Evolutionary conservation across 2,329 filamentous ascomycete species (phyloP), one percentile per base, ranked within the genome.

Genomic region (Tympanopsis confertula): DNA sequence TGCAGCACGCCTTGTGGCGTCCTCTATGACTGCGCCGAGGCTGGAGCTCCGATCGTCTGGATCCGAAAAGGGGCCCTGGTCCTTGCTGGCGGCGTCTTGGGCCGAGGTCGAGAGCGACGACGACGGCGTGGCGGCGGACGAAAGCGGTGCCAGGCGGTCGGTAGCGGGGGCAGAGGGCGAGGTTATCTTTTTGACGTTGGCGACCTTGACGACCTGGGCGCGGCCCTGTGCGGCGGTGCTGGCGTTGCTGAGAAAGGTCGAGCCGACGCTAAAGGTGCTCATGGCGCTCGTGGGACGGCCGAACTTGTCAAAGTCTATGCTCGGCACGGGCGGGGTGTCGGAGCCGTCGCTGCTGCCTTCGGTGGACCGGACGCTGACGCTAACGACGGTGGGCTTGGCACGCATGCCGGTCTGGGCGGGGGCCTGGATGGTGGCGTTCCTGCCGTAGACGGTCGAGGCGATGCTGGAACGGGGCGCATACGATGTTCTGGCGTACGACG

Each of bases 371-470:
- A 26, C 22, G 22, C 86, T 91, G 46, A 98, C 87, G 50, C 86
- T 94, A 54, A 98, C 87, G 53, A 96, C 81, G 24, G 86, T 88
- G 7, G 91, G 86, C 60, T 91, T 93, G 45, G 83, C 84, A 42
- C 87, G 78, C 54, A 89, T 83, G 41, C 86, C 83, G 38, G 87
- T 91, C 51, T 91, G 86, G 1, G 87, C 86, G 1, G 88, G 82
- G 67, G 83, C 54, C 69, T 87, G 48, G 26, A 94, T 76, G 38
- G 94, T 78, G 13, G 86, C 87, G 51, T 93, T 86, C 63, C 88
- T 89, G 46, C 86, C 84, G 54, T 95, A 96, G 38, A 94, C 86
- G 15, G 89, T 95, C 1, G 88, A 94, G 3, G 87, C 88, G 45
- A 96, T 83, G 52, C 84, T 88, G 36, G 73, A 78, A 40, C 78